Percentiles rank a stretch among this genome's conserved stretches.
phyloP scores from a whole-genome alignment of 129 eudicot genomes.

The Erigeron canadensis region DNA sequence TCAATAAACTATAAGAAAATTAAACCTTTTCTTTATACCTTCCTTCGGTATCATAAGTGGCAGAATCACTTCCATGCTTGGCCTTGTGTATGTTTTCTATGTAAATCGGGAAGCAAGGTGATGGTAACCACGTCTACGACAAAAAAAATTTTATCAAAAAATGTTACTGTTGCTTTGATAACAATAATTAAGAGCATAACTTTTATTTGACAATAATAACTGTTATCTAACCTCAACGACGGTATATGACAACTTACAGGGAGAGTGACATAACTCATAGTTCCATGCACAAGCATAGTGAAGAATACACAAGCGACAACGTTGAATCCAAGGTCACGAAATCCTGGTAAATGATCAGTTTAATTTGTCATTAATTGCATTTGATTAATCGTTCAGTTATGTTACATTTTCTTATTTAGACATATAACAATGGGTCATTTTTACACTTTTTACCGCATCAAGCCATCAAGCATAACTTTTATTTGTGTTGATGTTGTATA shows the following conservation, averaged over 20 bases:
- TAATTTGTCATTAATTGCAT: background rate
- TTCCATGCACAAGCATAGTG: slow-evolving; percentile 33
- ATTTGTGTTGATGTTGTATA: too few species aligned
- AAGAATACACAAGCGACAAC: slow-evolving; percentile 37
- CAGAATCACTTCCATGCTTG: slow-evolving; percentile 70
- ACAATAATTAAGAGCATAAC: background rate
- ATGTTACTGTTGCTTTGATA: background rate
- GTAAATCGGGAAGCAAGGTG: slow-evolving; percentile 56
- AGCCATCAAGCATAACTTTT: too few species aligned
- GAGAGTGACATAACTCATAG: slow-evolving; percentile 51
- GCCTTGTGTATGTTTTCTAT: slow-evolving; percentile 55
- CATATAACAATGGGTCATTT: too few species aligned
- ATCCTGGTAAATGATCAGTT: slow-evolving; percentile 34
- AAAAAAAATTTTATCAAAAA: background rate
- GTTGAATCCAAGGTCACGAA: slow-evolving; percentile 56
- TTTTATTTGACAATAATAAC: too few species aligned
- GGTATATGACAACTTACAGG: slow-evolving; percentile 39
- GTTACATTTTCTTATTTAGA: background rate
- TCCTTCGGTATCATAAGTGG: slow-evolving; percentile 68
- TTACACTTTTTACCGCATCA: too few species aligned
- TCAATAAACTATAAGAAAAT: background rate
- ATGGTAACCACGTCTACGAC: slow-evolving; percentile 60
- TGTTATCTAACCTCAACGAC: too few species aligned
- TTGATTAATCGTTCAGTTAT: background rate
- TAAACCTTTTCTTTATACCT: slow-evolving; percentile 37